Percentiles rank a stretch among this genome's conserved stretches.
Conservation (phyloP, 805 yeast genomes). For the Candida morakotiae region DNA sequence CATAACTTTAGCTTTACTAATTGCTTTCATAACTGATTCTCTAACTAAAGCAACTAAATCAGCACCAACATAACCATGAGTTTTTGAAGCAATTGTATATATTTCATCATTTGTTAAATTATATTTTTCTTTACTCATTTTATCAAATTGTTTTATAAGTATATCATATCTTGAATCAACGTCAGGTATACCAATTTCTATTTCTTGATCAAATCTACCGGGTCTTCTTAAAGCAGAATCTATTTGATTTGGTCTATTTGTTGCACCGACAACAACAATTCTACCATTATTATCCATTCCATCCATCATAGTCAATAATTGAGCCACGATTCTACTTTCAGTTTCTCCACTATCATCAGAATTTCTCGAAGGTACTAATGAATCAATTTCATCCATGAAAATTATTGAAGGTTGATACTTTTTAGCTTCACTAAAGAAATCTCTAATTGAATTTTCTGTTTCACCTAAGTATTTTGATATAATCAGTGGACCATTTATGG, state of each 20-base stretch:
- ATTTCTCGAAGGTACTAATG: slow-evolving; percentile 79
- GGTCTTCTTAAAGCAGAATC: slow-evolving; percentile 79
- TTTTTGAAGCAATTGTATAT: slow-evolving; percentile 61
- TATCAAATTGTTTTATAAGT: slow-evolving; percentile 54
- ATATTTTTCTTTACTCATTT: slow-evolving; percentile 45
- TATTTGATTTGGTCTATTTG: slow-evolving; percentile 64
- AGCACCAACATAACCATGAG: slow-evolving; percentile 98
- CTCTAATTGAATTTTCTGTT: slow-evolving; percentile 82
- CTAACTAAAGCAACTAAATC: slow-evolving; percentile 84
- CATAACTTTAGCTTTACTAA: slow-evolving; percentile 47
- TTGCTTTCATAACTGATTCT: slow-evolving; percentile 83
- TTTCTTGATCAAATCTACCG: slow-evolving; percentile 85
- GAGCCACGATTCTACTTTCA: slow-evolving; percentile 87
- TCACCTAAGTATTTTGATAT: slow-evolving; percentile 93
- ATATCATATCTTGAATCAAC: slow-evolving; percentile 74
- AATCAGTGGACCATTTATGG: slow-evolving; percentile 86
- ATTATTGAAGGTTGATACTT: slow-evolving; percentile 84
- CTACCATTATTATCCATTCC: slow-evolving; percentile 64
- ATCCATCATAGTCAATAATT: slow-evolving; percentile 78
- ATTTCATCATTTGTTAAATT: slow-evolving; percentile 52
- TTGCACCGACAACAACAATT: slow-evolving; percentile 70
- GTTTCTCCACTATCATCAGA: slow-evolving; percentile 88
- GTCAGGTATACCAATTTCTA: slow-evolving; percentile 91
- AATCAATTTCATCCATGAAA: slow-evolving; percentile 90
- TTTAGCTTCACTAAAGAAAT: slow-evolving; percentile 78